phyloP scores from a whole-genome alignment of 2,329 filamentous ascomycete species.

The Diaporthe nobilis region DNA sequence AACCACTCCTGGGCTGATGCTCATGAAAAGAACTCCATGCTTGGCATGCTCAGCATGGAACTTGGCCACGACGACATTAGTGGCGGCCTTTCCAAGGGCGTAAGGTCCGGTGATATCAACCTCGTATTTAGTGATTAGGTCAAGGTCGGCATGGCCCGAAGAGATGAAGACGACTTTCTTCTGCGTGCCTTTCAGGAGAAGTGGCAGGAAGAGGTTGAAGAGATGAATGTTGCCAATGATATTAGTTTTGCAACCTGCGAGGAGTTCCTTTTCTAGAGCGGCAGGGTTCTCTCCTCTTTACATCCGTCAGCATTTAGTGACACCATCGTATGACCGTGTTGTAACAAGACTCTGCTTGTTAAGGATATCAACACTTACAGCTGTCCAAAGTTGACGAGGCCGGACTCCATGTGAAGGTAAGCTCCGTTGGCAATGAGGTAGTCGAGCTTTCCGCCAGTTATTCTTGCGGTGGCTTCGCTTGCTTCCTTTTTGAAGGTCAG shows the following conservation, averaged over 20 bases:
- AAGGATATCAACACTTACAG: not conserved
- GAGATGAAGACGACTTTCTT: slow-evolving; percentile 71
- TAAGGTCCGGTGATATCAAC: slow-evolving; percentile 55
- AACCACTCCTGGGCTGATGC: slow-evolving; percentile 66
- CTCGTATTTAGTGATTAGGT: slow-evolving; percentile 54
- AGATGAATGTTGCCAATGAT: slow-evolving; percentile 66
- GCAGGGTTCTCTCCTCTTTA: slow-evolving; percentile 49
- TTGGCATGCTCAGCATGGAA: slow-evolving; percentile 63
- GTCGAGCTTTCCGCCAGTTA: slow-evolving; percentile 59
- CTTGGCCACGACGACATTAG: slow-evolving; percentile 68
- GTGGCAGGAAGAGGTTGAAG: slow-evolving; percentile 66
- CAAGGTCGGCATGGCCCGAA: slow-evolving; percentile 62
- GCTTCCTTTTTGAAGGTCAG: slow-evolving; percentile 48
- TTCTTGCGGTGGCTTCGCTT: slow-evolving; percentile 46
- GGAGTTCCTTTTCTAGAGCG: slow-evolving; percentile 46
- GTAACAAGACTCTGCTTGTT: not conserved
- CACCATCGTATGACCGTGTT: no score
- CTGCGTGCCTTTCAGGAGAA: slow-evolving; percentile 61
- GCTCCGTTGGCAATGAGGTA: slow-evolving; percentile 67
- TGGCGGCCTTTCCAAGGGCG: slow-evolving; percentile 63
- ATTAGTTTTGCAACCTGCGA: slow-evolving; percentile 59
- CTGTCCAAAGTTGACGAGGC: not conserved
- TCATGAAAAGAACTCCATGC: slow-evolving; percentile 67
- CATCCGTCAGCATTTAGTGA: not conserved
- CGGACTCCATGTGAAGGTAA: slow-evolving; percentile 9